Percentiles rank a stretch among this genome's conserved stretches.
Evolutionary conservation across 2,329 filamentous ascomycete species (phyloP).

Genomic region (Cercospora sesami): DNA sequence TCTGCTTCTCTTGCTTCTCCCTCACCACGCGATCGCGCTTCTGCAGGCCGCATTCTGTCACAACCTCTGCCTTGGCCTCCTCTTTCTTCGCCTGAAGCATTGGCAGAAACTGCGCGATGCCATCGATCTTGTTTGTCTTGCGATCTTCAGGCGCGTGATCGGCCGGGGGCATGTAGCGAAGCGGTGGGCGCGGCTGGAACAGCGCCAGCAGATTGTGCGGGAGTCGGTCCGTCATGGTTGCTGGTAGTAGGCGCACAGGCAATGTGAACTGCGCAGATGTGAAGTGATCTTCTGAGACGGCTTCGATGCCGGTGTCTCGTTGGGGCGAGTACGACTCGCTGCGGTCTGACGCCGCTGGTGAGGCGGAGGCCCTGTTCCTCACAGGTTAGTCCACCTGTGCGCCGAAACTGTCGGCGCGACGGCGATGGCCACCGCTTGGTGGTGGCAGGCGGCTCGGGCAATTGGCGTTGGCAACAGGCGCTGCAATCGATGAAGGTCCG

Average conservation of each 20-base stretch:
- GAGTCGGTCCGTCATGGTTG: slow-evolving; percentile 89
- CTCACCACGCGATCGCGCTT: slow-evolving; percentile 76
- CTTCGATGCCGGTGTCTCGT: neutral
- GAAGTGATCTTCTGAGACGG: neutral
- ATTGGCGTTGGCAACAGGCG: neutral
- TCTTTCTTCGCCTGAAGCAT: slow-evolving; percentile 76
- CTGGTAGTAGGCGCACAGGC: slow-evolving; percentile 2
- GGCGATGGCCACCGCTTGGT: neutral
- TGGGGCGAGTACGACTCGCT: neutral
- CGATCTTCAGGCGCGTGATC: slow-evolving; percentile 83
- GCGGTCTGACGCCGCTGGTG: neutral
- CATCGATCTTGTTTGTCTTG: slow-evolving; percentile 69
- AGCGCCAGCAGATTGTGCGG: slow-evolving; percentile 89
- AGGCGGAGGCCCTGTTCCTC: neutral
- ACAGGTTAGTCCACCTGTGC: neutral
- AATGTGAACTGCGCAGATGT: slow-evolving; percentile 8
- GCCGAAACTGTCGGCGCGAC: neutral
- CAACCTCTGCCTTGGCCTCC: slow-evolving; percentile 46
- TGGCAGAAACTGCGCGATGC: slow-evolving; percentile 72
- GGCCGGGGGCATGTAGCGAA: slow-evolving; percentile 81
- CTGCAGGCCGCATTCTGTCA: slow-evolving; percentile 92
- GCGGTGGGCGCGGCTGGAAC: slow-evolving; percentile 88
- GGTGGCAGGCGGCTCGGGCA: neutral
- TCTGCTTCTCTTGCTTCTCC: slow-evolving; percentile 72
- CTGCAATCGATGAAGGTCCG: neutral